Conservation (phyloP, 306 rosid species). For the Fagus sylvatica region DNA sequence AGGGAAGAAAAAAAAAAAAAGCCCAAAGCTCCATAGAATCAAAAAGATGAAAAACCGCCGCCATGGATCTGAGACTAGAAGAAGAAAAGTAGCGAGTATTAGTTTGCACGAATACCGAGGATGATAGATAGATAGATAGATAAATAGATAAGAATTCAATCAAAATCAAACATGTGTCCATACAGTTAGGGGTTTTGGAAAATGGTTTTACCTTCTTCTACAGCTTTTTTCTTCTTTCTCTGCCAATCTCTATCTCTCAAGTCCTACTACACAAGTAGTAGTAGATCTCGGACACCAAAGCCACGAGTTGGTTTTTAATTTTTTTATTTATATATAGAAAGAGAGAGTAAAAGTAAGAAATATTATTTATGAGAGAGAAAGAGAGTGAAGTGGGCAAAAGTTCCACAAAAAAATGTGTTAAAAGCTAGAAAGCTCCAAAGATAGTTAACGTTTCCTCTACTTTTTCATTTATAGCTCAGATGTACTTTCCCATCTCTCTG, state of each 20-base stretch:
- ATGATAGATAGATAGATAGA: neutral
- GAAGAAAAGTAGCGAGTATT: neutral
- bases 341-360: slow-evolving; percentile 33
- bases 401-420: slow-evolving; percentile 15
- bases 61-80: slow-evolving; percentile 48
- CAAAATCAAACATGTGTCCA: slow-evolving; percentile 11
- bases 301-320: slow-evolving; percentile 16
- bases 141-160: slow-evolving; percentile 2
- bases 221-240: neutral
- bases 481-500: too few relatives aligned
- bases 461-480: slow-evolving; percentile 8
- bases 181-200: slow-evolving; percentile 46
- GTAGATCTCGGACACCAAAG: slow-evolving; percentile 53
- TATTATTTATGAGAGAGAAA: slow-evolving; percentile 37
- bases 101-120: slow-evolving; percentile 29
- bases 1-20: neutral
- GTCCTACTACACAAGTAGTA: slow-evolving; percentile 3
- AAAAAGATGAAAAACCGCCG: slow-evolving; percentile 15
- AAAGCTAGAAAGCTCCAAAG: slow-evolving; percentile 22
- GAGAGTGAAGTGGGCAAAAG: slow-evolving; percentile 29
- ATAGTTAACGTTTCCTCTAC: slow-evolving; percentile 21
- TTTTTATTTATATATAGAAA: neutral
- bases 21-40: slow-evolving; percentile 3
- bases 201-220: slow-evolving; percentile 22
- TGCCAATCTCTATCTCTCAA: slow-evolving; percentile 30